A percentile compares a stretch with the other conserved stretches of the same genome.
Evolutionary conservation across 1,284 basidiomycete species (phyloP).

Genomic region (Microbotryum intermedium): DNA sequence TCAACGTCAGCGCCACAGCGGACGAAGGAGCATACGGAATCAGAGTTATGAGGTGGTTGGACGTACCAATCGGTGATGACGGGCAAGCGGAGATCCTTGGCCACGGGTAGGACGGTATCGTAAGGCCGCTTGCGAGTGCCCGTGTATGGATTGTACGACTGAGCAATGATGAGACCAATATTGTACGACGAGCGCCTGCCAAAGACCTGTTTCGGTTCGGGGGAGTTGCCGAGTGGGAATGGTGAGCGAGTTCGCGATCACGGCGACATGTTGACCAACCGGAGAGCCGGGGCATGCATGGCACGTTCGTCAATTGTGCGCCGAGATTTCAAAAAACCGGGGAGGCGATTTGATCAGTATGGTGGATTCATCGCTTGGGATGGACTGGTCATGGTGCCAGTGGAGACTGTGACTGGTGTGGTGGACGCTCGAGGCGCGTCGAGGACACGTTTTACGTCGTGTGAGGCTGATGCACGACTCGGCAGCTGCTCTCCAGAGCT

Average conservation of each 20-base stretch:
- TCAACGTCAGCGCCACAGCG: not conserved
- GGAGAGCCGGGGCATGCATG: not conserved
- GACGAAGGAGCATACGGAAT: not conserved
- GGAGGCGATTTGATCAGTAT: too few relatives aligned
- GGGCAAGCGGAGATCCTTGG: slow-evolving; percentile 33
- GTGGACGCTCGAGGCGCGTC: too few relatives aligned
- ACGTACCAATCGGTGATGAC: slow-evolving; percentile 36
- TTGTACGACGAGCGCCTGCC: slow-evolving; percentile 28
- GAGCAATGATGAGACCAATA: slow-evolving; percentile 36
- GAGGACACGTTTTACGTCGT: too few relatives aligned
- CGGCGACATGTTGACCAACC: not conserved
- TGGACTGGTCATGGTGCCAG: too few relatives aligned
- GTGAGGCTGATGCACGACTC: too few relatives aligned
- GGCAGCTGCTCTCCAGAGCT: too few relatives aligned
- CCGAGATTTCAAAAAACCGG: not conserved
- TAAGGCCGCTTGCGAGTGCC: slow-evolving; percentile 35
- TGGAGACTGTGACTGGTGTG: too few relatives aligned
- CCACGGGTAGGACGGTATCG: slow-evolving; percentile 37
- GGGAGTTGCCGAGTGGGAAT: too few relatives aligned
- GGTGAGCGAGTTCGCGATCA: not conserved
- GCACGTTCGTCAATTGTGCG: not conserved
- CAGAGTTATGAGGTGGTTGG: not conserved
- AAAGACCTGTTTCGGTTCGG: slow-evolving; percentile 25
- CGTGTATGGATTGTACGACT: slow-evolving; percentile 30
- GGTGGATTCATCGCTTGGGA: too few relatives aligned